Percentiles rank a stretch among this genome's conserved stretches.
Evolutionary conservation across 1,139 yeast species (phyloP).

Genomic region (Taphrina deformans): DNA sequence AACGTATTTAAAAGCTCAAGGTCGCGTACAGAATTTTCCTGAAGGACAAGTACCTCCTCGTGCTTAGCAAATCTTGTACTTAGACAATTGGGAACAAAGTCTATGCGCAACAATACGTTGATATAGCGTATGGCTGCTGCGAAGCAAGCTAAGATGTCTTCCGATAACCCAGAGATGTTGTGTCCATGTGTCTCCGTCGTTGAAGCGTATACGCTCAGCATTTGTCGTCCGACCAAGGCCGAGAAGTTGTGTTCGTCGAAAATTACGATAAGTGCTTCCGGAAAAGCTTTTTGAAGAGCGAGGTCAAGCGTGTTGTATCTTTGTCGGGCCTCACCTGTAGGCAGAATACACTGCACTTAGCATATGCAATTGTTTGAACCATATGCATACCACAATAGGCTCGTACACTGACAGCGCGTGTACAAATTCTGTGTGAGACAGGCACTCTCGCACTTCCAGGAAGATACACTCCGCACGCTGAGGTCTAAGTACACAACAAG

Average conservation of each 20-base stretch:
- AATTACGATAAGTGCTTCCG: neutral
- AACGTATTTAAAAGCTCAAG: neutral
- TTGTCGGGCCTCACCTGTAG: constrained; percentile 45
- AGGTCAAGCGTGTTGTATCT: constrained; percentile 34
- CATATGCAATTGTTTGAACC: neutral
- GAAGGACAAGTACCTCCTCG: neutral
- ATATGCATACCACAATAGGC: constrained; percentile 44
- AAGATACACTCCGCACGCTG: constrained; percentile 35
- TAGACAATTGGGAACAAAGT: constrained; percentile 47
- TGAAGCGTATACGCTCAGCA: neutral
- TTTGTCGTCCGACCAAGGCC: neutral
- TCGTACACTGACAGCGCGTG: constrained; percentile 49
- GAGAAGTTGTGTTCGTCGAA: neutral
- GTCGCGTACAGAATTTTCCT: neutral
- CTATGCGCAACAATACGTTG: neutral
- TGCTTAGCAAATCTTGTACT: neutral
- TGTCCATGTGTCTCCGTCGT: neutral
- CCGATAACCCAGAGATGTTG: neutral
- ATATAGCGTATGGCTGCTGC: neutral
- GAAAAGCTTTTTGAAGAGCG: constrained; percentile 45
- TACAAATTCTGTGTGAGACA: constrained; percentile 47
- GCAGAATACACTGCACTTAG: constrained; percentile 39
- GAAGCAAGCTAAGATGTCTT: neutral
- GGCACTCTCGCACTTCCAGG: constrained; percentile 46
- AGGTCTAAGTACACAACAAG: neutral